Conservation (phyloP, 352 stramenopile species). For the Globisporangium perplexum region DNA sequence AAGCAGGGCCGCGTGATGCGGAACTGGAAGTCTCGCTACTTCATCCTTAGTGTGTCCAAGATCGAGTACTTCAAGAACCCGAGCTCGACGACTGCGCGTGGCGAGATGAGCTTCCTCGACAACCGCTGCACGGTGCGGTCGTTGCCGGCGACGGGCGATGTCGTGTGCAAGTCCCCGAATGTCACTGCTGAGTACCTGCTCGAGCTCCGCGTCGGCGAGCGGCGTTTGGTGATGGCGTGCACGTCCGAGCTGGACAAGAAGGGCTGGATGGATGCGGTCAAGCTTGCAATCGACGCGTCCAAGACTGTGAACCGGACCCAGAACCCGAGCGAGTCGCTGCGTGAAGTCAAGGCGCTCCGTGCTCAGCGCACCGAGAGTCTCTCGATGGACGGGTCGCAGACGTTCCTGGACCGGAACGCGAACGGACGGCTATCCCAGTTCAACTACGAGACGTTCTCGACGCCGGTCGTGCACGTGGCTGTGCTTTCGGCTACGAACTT, state of each 20-base stretch:
- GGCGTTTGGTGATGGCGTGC: slow-evolving; percentile 79
- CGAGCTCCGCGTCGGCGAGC: slow-evolving; percentile 69
- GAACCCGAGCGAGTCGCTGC: slow-evolving; percentile 41
- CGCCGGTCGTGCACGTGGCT: slow-evolving; percentile 70
- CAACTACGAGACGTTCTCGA: slow-evolving; percentile 81
- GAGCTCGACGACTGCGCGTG: slow-evolving; percentile 64
- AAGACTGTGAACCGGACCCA: slow-evolving; percentile 77
- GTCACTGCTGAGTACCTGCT: slow-evolving; percentile 66
- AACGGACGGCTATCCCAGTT: slow-evolving; percentile 77
- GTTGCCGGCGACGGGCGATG: slow-evolving; percentile 45
- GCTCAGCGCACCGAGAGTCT: slow-evolving; percentile 63
- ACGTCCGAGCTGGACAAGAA: slow-evolving; percentile 83
- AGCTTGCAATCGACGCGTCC: slow-evolving; percentile 78
- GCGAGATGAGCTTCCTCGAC: slow-evolving; percentile 77
- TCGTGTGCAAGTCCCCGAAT: slow-evolving; percentile 71
- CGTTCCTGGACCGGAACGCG: slow-evolving; percentile 62
- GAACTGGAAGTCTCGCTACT: slow-evolving; percentile 86
- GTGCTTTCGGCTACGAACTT: slow-evolving; percentile 80
- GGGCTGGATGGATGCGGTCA: slow-evolving; percentile 82
- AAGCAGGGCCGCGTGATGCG: slow-evolving; percentile 82
- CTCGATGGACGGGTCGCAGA: slow-evolving; percentile 45
- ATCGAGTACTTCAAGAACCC: slow-evolving; percentile 84
- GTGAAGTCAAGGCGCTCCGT: slow-evolving; percentile 45
- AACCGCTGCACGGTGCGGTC: slow-evolving; percentile 75
- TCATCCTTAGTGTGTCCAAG: slow-evolving; percentile 83